A percentile compares a stretch with the other conserved stretches of the same genome.
Evolutionary conservation across 2,329 filamentous ascomycete species (phyloP).

Genomic region (Dactylellina parvicollis): DNA sequence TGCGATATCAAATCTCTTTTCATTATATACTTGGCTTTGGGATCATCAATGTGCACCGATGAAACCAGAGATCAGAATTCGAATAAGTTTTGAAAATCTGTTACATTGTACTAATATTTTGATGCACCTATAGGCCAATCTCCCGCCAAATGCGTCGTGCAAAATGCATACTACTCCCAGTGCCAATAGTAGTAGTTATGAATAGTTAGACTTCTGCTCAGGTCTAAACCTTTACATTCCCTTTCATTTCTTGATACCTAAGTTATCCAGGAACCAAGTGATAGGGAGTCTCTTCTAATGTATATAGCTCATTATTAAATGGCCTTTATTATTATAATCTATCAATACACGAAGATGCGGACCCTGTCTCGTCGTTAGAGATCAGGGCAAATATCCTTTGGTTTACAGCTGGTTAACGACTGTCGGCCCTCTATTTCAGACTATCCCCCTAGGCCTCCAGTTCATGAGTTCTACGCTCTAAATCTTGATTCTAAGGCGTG

Average conservation of each 20-base stretch:
- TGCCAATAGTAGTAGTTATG: slow-evolving; percentile 3
- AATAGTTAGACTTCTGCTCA: neutral
- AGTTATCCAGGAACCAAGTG: neutral
- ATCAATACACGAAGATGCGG: neutral
- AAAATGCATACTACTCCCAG: slow-evolving; percentile 18
- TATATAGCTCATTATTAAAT: slow-evolving; percentile 7
- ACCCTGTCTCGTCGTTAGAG: neutral
- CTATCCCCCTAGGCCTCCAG: neutral
- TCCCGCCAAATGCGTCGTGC: slow-evolving; percentile 2
- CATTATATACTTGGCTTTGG: neutral
- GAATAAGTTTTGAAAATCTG: neutral
- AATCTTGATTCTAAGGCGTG: neutral
- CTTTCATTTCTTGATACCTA: neutral
- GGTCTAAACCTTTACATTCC: neutral
- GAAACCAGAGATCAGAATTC: neutral
- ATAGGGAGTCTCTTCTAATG: neutral
- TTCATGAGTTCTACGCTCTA: neutral
- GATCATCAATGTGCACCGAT: neutral
- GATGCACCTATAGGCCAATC: neutral
- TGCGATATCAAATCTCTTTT: neutral
- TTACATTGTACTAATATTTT: slow-evolving; percentile 16
- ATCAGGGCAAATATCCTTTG: slow-evolving; percentile 1
- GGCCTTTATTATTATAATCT: neutral
- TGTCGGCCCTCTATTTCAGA: neutral
- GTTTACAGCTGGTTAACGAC: neutral